Evolutionary conservation across 1,139 yeast species (phyloP).

Genomic region (Blastobotrys malaysiensis): DNA sequence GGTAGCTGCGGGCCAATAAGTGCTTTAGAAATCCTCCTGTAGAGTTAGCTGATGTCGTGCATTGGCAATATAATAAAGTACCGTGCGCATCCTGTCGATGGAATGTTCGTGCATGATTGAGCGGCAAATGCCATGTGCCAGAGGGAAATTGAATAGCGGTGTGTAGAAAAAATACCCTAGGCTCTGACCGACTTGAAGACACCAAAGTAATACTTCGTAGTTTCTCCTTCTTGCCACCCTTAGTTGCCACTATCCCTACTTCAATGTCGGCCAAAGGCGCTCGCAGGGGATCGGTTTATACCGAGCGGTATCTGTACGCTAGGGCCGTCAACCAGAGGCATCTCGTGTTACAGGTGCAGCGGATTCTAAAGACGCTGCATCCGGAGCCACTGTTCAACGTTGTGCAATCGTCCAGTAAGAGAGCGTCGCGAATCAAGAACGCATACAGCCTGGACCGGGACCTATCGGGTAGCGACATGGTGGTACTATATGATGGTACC

Average conservation of each 20-base stretch:
- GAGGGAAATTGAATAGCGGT: background rate
- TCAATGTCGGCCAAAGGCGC: background rate
- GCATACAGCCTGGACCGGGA: constrained; percentile 3
- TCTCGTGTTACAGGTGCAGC: constrained; percentile 19
- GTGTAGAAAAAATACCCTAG: background rate
- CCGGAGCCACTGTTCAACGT: constrained; percentile 22
- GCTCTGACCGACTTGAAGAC: too few species aligned
- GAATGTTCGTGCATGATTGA: background rate
- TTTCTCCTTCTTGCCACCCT: background rate
- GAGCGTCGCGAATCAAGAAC: constrained; percentile 5
- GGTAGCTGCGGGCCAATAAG: background rate
- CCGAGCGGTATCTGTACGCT: background rate
- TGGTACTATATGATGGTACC: constrained; percentile 11
- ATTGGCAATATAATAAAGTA: too few species aligned
- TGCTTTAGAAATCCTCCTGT: too few species aligned
- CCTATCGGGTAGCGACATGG: background rate
- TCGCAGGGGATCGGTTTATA: background rate
- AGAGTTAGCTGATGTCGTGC: too few species aligned
- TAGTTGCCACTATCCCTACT: background rate
- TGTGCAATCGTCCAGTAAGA: constrained; percentile 5
- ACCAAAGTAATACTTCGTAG: too few species aligned
- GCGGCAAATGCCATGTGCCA: background rate
- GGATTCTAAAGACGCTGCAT: constrained; percentile 16
- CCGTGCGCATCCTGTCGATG: background rate
- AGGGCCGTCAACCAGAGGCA: background rate